These are phyloP conservation scores for Curvularia sp. DNA, from an alignment of 2,329 filamentous ascomycete genomes.

Conservation along the genomic window DNA sequence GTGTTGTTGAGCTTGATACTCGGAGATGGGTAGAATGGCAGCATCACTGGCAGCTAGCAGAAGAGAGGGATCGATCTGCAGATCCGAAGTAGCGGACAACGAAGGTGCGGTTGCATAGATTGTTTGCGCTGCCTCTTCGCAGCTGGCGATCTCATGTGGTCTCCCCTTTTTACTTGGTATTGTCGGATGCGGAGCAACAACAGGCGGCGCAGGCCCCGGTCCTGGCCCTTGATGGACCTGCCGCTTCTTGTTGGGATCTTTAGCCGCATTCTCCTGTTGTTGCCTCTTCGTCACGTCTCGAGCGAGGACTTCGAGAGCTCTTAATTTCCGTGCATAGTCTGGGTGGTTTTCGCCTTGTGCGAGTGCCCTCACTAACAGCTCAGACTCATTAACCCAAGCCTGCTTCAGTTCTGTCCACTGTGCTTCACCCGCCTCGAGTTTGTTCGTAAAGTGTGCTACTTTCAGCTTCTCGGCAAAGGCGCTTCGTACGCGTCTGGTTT, in stretches of 20 bases:
- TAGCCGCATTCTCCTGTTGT: constrained; percentile 69
- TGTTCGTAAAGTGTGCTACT: constrained; percentile 72
- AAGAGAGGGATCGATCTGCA: constrained; percentile 70
- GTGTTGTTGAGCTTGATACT: constrained; percentile 21
- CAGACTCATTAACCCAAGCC: constrained; percentile 68
- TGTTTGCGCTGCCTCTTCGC: constrained; percentile 11
- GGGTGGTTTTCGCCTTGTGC: constrained; percentile 61
- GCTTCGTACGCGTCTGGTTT: constrained; percentile 70
- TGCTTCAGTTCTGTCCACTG: constrained; percentile 75
- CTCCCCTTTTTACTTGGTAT: constrained; percentile 44
- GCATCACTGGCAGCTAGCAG: constrained; percentile 64
- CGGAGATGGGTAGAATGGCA: constrained; percentile 43
- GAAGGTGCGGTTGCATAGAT: constrained; percentile 22
- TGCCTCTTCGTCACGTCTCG: constrained; percentile 80
- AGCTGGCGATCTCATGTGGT: constrained; percentile 13
- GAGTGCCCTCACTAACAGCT: constrained; percentile 64
- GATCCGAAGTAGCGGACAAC: constrained; percentile 55
- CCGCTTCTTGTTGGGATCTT: constrained; percentile 59
- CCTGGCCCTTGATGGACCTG: constrained; percentile 51
- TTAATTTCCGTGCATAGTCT: constrained; percentile 63
- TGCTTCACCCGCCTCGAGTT: constrained; percentile 73
- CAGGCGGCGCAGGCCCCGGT: constrained; percentile 51
- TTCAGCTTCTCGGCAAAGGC: constrained; percentile 72
- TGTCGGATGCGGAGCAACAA: constrained; percentile 27
- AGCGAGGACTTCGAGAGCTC: constrained; percentile 74